These are phyloP conservation scores for Echinosophora koreensis DNA, from an alignment of 306 rosid species.

Conservation along the genomic window DNA sequence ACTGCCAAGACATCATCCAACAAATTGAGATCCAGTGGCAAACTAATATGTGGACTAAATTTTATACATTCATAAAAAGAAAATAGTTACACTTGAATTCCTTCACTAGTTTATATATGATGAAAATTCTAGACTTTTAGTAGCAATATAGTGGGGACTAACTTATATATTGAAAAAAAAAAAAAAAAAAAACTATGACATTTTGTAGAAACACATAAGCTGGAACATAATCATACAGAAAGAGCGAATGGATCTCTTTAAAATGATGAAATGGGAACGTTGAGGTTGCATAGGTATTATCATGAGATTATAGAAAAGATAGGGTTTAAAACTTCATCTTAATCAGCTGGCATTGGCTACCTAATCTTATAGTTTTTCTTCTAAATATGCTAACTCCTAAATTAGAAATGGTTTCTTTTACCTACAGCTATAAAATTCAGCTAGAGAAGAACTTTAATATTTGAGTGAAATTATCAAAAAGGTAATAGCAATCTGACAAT, in stretches of 20 bases:
- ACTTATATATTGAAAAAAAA: too few species aligned
- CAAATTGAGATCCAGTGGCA: not conserved
- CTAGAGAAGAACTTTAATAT: slow-evolving; percentile 5
- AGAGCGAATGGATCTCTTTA: not conserved
- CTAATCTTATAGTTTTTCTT: slow-evolving; percentile 15
- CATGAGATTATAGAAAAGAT: slow-evolving; percentile 8
- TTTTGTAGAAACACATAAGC: not conserved
- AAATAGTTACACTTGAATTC: not conserved
- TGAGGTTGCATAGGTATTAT: not conserved
- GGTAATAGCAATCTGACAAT: not conserved
- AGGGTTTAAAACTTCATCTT: slow-evolving; percentile 19
- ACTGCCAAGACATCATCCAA: not conserved
- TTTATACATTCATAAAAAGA: not conserved
- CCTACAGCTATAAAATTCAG: slow-evolving; percentile 9
- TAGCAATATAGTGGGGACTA: too few species aligned
- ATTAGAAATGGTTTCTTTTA: slow-evolving; percentile 27
- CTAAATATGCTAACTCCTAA: slow-evolving; percentile 1
- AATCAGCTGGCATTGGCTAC: not conserved
- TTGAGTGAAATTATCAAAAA: slow-evolving; percentile 2
- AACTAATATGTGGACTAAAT: not conserved
- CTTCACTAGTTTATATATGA: not conserved
- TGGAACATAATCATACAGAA: not conserved
- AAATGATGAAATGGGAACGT: not conserved
- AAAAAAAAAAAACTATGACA: too few species aligned
- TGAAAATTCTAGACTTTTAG: not conserved